Evolutionary conservation across 108 stramenopile genomes (phyloP), one percentile per base, ranked within the genome.

Genomic region (Cyclotella atomus): DNA sequence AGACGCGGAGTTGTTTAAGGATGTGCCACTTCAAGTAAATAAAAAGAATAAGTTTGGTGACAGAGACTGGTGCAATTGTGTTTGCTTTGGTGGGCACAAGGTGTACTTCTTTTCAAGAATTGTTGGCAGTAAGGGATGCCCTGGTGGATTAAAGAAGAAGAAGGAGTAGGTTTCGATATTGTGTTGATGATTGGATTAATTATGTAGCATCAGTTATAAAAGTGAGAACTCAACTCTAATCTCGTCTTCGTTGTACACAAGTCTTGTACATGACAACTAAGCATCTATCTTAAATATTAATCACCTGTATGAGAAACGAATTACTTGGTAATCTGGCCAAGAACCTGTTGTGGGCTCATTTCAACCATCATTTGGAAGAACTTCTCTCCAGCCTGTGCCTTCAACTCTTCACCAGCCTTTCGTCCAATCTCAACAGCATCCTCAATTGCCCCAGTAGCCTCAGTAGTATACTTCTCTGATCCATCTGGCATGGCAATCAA

Each of bases 291-390:
- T 52, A 10, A 52, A 52, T 52, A 21, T 2, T 52, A n/a, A 52
- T 52, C 23, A 52, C 24, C 23, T 2, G 10, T 3, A 9, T 23
- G 24, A 23, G 24, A 23, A 59, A 29, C 27, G 24, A 0, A 46
- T 76, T 79, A 82, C 74, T 95, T 95, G 27, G 94, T 95, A 54
- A 95, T 88, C 83, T 95, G 94, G 69, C 94, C 94, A 73, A 95
- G 73, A 44, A 95, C 94, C 83, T 92, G 91, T 77, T 96, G 95
- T 5, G 93, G 93, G 21, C 89, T 90, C 91, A 95, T 93, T 68
- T 96, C 96, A 55, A 96, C 93, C 96, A 96, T 96, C 91, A 92
- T 92, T 84, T 94, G 75, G 53, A 97, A 97, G 83, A 97, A 97
- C 68, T 97, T 89, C 16, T 90, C 93, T 52, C 96, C 96, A 16